Base-by-base conservation (phyloP, 768 basidiomycete genomes). In the Lactarius hengduanensis region DNA sequence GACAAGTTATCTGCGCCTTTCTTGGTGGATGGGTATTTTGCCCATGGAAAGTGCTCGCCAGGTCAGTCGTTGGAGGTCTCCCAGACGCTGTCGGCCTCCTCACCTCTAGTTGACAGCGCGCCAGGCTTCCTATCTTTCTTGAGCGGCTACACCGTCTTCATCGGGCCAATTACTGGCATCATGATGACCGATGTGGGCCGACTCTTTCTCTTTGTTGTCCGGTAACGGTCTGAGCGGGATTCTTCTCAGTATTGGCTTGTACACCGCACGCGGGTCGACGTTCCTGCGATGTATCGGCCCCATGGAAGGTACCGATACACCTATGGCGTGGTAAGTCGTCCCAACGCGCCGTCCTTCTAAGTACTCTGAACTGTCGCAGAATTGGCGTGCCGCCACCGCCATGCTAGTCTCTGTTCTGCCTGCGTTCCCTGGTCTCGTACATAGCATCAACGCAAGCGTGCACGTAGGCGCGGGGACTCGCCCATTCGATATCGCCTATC, bases 21-120 rank as follows among this genome's bases (percentile, higher is more conserved):
- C 73, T 96, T 6, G 92, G 93, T 2, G 91, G 91, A 0, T 96
- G 94, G 93, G 86, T 82, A 0, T 75, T 92, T n/a, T 86, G 85
- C 68, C 92, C 93, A 4, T 96, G 93, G 94, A 86, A 92, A 76
- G 92, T 96, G 61, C 78, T 95, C 38, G 80, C 80, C 16, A 80
- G 76, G 66, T 79, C 71, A 28, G 10, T 10, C 10, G 81, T 81
- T n/a, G 74, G 67, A 59, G 62, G 66, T 71, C 69, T 11, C 65
- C 72, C 53, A 45, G 69, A 64, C 62, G 28, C 22, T 18, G 55
- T 47, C 22, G 22, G 15, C 16, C 28, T 1, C 20, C 38, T 57
- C 34, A 59, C 45, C 50, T 0, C 22, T 30, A 20, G 15, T 18
- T 43, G 15, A 32, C 67, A 77, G 77, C 26, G 91, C 89, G 0